These are phyloP conservation scores for Closterium sp. DNA, from an alignment of 139 green algal species.

Conservation along the genomic window DNA sequence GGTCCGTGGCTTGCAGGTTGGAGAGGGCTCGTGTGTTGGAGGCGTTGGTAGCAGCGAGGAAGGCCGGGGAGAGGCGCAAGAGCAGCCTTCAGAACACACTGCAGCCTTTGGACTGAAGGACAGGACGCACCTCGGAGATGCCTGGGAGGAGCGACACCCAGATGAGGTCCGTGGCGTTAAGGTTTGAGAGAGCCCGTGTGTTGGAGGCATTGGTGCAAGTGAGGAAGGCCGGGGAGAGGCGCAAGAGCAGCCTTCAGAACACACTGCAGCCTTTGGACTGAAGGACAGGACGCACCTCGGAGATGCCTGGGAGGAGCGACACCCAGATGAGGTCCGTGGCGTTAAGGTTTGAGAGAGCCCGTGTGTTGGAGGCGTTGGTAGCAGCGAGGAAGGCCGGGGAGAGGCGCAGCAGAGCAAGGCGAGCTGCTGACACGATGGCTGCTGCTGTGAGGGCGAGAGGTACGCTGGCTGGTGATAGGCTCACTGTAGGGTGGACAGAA, in stretches of 20 bases:
- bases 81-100: background rate
- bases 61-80: background rate
- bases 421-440: too few relatives aligned
- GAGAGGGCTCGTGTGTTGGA: background rate
- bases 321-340: slow-evolving; percentile 18
- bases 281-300: background rate
- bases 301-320: background rate
- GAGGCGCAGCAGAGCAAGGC: background rate
- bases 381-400: background rate
- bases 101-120: too few relatives aligned
- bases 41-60: background rate
- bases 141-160: slow-evolving; percentile 7
- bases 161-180: background rate
- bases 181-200: slow-evolving; percentile 4
- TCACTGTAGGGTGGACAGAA: too few relatives aligned
- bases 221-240: background rate
- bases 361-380: background rate
- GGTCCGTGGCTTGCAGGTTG: slow-evolving; percentile 1
- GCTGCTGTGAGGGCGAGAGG: too few relatives aligned
- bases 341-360: background rate
- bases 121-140: slow-evolving; percentile 5
- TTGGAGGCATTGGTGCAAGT: background rate
- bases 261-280: background rate
- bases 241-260: background rate
- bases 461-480: too few relatives aligned